These are phyloP conservation scores for Trifolium fragiferum DNA, from an alignment of 306 rosid genomes.

Conservation along the genomic window DNA sequence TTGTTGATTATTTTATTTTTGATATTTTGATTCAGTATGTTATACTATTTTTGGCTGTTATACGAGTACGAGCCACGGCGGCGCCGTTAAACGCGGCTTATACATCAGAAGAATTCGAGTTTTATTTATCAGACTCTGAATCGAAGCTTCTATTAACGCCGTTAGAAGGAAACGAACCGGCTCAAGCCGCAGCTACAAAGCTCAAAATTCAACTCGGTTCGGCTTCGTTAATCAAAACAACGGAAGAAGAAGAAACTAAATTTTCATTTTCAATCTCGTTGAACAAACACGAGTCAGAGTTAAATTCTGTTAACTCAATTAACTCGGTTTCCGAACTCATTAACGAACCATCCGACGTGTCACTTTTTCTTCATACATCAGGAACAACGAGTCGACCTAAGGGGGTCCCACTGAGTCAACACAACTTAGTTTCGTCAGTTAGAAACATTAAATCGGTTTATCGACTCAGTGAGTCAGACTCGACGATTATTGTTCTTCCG, in stretches of 20 bases:
- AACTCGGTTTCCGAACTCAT: conserved; percentile 35
- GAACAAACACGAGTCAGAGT: not conserved
- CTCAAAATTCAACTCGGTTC: conserved; percentile 60
- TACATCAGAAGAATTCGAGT: conserved; percentile 86
- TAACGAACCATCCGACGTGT: conserved; percentile 72
- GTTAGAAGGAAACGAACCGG: conserved; percentile 52
- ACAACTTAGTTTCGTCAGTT: conserved; percentile 72
- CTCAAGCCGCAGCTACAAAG: conserved; percentile 65
- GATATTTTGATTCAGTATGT: conserved; percentile 53
- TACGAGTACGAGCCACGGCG: conserved; percentile 80
- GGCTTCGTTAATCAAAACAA: conserved; percentile 44
- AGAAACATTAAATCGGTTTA: conserved; percentile 74
- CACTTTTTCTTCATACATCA: conserved; percentile 95
- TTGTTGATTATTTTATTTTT: not conserved
- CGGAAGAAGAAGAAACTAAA: conserved; percentile 31
- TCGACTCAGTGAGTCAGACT: conserved; percentile 72
- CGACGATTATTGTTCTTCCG: conserved; percentile 84
- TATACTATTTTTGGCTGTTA: conserved; percentile 75
- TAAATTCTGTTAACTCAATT: not conserved
- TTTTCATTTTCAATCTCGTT: conserved; percentile 46
- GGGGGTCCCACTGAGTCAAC: conserved; percentile 87
- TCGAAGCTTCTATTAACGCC: conserved; percentile 79
- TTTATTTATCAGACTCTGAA: conserved; percentile 76
- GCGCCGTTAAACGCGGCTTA: conserved; percentile 90
- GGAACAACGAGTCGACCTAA: conserved; percentile 96